A percentile compares a stretch with the other conserved stretches of the same genome.
These are phyloP conservation scores for Carex scoparia DNA, from an alignment of 176 grass and related monocot genomes.

Conservation along the genomic window DNA sequence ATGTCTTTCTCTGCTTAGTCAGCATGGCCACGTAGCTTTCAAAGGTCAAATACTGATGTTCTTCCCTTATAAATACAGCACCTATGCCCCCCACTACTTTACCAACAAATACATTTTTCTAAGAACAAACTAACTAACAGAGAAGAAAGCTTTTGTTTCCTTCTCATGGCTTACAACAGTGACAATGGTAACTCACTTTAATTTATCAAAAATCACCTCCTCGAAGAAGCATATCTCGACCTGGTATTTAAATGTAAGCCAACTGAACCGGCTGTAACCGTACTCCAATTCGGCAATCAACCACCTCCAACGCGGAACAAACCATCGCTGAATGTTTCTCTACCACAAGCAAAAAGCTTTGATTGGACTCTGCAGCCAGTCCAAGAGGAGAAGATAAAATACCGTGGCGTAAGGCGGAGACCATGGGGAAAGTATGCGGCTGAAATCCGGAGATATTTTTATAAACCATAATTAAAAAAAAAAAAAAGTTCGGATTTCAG, in stretches of 20 bases:
- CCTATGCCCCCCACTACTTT: not conserved
- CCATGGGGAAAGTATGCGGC: conserved; percentile 93
- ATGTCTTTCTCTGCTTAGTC: not conserved
- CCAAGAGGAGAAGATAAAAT: conserved; percentile 25
- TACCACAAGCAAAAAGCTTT: not conserved
- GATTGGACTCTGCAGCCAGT: not conserved
- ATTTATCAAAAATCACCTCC: conserved; percentile 1
- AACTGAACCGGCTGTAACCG: not conserved
- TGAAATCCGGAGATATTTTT: conserved; percentile 92
- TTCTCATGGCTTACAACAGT: not conserved
- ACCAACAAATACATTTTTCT: not conserved
- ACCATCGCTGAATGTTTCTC: not conserved
- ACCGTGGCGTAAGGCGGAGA: conserved; percentile 76
- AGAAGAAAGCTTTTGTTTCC: not conserved
- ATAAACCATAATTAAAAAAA: too few relatives aligned
- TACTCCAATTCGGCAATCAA: conserved; percentile 9
- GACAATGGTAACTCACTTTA: conserved; percentile 21
- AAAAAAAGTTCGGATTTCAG: too few relatives aligned
- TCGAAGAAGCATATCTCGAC: not conserved
- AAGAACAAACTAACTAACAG: not conserved
- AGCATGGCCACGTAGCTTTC: not conserved
- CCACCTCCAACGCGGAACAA: not conserved
- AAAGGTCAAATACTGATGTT: not conserved
- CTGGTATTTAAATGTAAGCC: not conserved
- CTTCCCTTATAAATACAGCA: not conserved